Base-by-base conservation (phyloP, 2,329 filamentous ascomycete species). In the Colletotrichum camelliae region DNA sequence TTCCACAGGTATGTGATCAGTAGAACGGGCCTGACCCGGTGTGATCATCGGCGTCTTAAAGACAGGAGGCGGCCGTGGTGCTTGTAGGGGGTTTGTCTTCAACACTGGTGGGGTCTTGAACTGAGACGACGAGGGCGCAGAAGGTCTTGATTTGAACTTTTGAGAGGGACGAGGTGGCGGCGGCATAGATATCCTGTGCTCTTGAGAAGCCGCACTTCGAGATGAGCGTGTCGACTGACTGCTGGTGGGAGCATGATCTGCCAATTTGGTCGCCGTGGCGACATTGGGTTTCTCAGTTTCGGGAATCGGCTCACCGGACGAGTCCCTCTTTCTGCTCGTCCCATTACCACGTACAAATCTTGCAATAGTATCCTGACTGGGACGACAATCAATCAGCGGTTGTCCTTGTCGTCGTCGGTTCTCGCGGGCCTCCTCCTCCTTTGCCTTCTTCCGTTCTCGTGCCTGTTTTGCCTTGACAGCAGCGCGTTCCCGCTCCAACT, bases 321-420 rank as follows among this genome's bases (percentile, higher is more conserved):
- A 74, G 13, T 68, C 65, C 39, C 82, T 82, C 78, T 84, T 85
- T 69, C 78, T 84, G 2, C 74, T 72, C 4, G 78, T 78, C 2
- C 81, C 82, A n/a, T 83, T 82, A 0, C 84, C 83, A 43, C 84
- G 82, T 9, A 90, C 82, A 73, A 93, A 93, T 43, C 86, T 80
- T 21, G 89, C 85, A 77, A 93, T 91, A 0, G 88, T 90, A 57
- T 88, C 88, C 80, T 93, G 91, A 39, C 91, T 92, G 0, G 91
- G 88, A 43, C 87, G 85, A 6, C 91, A 88, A 15, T 85, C 85
- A n/a, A 90, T 85, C 6, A 91, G 82, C 16, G 91, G 91, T 74
- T 91, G 72, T 0, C 91, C 89, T 70, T 85, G 87, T 77, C 85
- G 88, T 79, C 84, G 89, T 82, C 87, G 90, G 67, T 85, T 87